Base-by-base conservation (phyloP, 768 basidiomycete genomes). In the Tulasnella sp. region DNA sequence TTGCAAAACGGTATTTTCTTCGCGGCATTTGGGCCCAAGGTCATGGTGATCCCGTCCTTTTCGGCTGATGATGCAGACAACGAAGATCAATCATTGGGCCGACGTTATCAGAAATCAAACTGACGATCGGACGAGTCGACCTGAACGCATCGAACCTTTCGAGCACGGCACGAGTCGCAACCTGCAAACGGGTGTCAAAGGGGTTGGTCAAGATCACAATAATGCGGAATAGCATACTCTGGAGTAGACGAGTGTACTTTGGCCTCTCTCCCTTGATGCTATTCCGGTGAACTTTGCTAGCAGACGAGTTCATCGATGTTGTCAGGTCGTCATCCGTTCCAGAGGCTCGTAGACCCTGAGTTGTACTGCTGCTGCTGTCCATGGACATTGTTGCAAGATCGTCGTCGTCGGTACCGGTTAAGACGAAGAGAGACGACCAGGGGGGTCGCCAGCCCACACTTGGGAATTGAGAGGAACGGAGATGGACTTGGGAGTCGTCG, bases 151-250 rank as follows among this genome's bases (percentile, higher is more conserved):
- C 86, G 77, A 42, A 91, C 88, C 68, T 91, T 90, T 67, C 87
- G 82, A 9, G 86, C 83, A 63, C 85, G 75, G 69, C 87, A 89
- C 42, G 86, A 85, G 71, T 88, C 86, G 68, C 86, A 89, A 66
- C 86, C 86, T 88, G 35, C 17, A 12, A 2, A 11, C 52, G 51
- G 6, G 15, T 4, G 29, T 34, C 34, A 51, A 6, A 29, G 46
- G 19, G 19, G 27, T n/a, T 29, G 39, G 46, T 21, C 17, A 49
- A 49, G 25, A 54, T 40, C 25, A 40, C 14, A 54, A 54, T 54
- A 37, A 37, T 9, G 36, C 9, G 36, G 9, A 37, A 17, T 27
- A 27, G 31, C 52, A 21, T 39, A 53, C 52, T 53, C 52, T 53
- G 52, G 27, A 53, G 23, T 29, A 53, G n/a, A n/a, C 52, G 19